A percentile compares a stretch with the other conserved stretches of the same genome.
phyloP scores from a whole-genome alignment of 805 yeast genomes.

The Myxozyma vanderwaltii region DNA sequence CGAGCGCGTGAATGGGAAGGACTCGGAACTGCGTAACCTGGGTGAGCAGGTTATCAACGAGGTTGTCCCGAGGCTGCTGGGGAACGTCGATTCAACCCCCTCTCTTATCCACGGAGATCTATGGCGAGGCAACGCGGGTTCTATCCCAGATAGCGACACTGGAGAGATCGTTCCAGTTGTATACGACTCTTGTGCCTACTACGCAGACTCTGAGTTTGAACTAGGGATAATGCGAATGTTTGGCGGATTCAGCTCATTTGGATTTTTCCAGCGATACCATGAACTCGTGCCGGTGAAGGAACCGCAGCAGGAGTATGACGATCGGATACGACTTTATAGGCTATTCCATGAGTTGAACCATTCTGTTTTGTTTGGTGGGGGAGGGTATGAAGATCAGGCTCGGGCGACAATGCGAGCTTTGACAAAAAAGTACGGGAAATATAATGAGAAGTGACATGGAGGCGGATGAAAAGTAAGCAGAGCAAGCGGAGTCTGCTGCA shows the following conservation, averaged over 20 bases:
- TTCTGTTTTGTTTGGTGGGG: slow-evolving; percentile 31
- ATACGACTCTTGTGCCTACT: slow-evolving; percentile 31
- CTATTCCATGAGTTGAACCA: slow-evolving; percentile 31
- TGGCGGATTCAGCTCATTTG: slow-evolving; percentile 28
- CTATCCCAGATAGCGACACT: background rate
- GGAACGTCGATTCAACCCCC: slow-evolving; percentile 8
- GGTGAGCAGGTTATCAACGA: slow-evolving; percentile 1
- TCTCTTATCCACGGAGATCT: slow-evolving; percentile 33
- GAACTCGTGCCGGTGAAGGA: slow-evolving; percentile 22
- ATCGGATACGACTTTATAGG: slow-evolving; percentile 27
- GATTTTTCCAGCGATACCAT: slow-evolving; percentile 27
- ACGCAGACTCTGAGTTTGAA: slow-evolving; percentile 32
- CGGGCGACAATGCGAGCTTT: slow-evolving; percentile 17
- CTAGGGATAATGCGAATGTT: slow-evolving; percentile 34
- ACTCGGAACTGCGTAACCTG: slow-evolving; percentile 12
- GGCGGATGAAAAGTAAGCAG: too few relatives aligned
- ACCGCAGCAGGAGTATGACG: slow-evolving; percentile 29
- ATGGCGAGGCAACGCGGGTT: slow-evolving; percentile 32
- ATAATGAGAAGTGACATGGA: too few relatives aligned
- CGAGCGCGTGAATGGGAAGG: slow-evolving; percentile 14
- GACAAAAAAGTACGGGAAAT: slow-evolving; percentile 6
- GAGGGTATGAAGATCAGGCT: slow-evolving; percentile 27
- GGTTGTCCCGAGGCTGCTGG: slow-evolving; percentile 26
- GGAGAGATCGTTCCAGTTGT: slow-evolving; percentile 16
- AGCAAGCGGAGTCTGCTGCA: too few relatives aligned